Evolutionary conservation across 2,329 filamentous ascomycete species (phyloP).

Genomic region (Graphiopsis chlorocephala): DNA sequence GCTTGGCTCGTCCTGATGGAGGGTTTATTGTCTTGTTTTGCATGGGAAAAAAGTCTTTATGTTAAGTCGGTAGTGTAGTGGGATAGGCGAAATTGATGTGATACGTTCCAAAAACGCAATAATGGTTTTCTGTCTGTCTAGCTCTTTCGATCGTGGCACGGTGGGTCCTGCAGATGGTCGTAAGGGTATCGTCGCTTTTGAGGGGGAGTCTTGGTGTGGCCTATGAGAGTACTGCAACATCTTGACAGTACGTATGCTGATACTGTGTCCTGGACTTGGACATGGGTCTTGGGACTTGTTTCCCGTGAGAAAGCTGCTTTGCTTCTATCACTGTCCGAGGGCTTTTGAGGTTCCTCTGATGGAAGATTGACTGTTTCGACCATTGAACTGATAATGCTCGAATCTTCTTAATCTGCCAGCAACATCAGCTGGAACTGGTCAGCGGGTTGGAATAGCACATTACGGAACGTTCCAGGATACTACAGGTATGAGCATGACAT

Average conservation of each 20-base stretch:
- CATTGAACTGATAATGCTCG: too few relatives aligned
- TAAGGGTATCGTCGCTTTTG: not conserved
- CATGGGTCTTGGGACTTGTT: not conserved
- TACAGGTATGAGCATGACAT: not conserved
- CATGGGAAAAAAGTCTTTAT: not conserved
- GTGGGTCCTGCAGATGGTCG: not conserved
- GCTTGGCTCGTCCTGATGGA: not conserved
- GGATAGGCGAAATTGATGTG: slow-evolving; percentile 3
- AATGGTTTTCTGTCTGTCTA: not conserved
- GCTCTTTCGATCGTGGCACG: not conserved
- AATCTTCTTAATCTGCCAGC: too few relatives aligned
- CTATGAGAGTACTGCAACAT: not conserved
- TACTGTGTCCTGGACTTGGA: not conserved
- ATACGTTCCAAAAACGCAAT: not conserved
- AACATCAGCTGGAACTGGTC: too few relatives aligned
- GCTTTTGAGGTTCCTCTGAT: not conserved
- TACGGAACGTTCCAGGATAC: not conserved
- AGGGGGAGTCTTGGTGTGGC: not conserved
- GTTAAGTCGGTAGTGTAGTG: not conserved
- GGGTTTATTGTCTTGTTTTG: not conserved
- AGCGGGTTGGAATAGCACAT: not conserved
- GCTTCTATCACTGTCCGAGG: not conserved
- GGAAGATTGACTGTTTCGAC: not conserved
- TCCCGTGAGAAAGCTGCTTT: not conserved
- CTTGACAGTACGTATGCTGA: not conserved